These are phyloP conservation scores for Trichoderma simmonsii DNA, from an alignment of 2,329 filamentous ascomycete genomes.

Conservation along the genomic window DNA sequence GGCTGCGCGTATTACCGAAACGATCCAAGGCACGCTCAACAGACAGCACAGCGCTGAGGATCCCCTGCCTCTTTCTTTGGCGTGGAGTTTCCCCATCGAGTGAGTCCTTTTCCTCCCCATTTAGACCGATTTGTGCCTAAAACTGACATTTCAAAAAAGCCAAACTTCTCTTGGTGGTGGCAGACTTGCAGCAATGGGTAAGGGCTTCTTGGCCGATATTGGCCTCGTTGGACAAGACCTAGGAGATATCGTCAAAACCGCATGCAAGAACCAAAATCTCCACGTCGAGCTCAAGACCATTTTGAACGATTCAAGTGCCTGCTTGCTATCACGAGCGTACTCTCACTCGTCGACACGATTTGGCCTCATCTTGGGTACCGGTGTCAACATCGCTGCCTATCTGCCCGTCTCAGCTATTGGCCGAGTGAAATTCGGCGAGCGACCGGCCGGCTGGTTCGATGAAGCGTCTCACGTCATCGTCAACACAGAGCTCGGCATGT, in stretches of 20 bases:
- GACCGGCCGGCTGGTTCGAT: slow-evolving; percentile 55
- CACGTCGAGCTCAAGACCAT: slow-evolving; percentile 58
- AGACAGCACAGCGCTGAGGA: slow-evolving; percentile 36
- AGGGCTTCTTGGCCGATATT: slow-evolving; percentile 59
- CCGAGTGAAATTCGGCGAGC: slow-evolving; percentile 53
- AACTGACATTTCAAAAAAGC: slow-evolving; percentile 34
- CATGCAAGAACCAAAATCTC: slow-evolving; percentile 50
- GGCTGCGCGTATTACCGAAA: slow-evolving; percentile 57
- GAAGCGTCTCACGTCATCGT: slow-evolving; percentile 61
- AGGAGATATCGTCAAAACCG: slow-evolving; percentile 53
- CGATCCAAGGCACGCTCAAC: slow-evolving; percentile 45
- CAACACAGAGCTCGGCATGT: slow-evolving; percentile 67
- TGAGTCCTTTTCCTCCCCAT: slow-evolving; percentile 37
- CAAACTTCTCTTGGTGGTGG: slow-evolving; percentile 63
- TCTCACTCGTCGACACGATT: slow-evolving; percentile 57
- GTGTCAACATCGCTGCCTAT: slow-evolving; percentile 63
- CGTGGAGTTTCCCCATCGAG: slow-evolving; percentile 71
- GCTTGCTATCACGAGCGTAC: slow-evolving; percentile 63
- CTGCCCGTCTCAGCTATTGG: slow-evolving; percentile 57
- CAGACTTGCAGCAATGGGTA: slow-evolving; percentile 61
- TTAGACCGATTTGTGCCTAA: neutral
- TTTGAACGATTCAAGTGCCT: slow-evolving; percentile 66
- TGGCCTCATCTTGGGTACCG: slow-evolving; percentile 64
- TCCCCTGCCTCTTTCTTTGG: slow-evolving; percentile 57
- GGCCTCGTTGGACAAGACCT: slow-evolving; percentile 59